Percentiles rank a stretch among this genome's conserved stretches.
Conservation (phyloP, 169 alveolate species). For the Plasmodium reichenowi region DNA sequence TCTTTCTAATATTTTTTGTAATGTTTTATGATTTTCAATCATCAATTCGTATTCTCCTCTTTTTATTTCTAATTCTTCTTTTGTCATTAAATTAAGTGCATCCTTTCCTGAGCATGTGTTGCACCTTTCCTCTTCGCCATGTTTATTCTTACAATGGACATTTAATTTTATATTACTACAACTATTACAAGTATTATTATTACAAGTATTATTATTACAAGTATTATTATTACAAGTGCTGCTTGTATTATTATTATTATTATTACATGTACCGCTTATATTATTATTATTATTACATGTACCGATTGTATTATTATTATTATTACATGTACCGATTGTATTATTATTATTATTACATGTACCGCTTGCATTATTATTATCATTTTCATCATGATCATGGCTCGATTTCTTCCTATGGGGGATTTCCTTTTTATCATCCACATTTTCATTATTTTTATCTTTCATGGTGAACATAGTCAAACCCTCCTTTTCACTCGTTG, state of each 20-base stretch:
- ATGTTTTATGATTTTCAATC: slow-evolving; percentile 84
- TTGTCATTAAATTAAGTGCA: not conserved
- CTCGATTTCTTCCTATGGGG: not conserved
- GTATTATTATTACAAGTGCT: too few species aligned
- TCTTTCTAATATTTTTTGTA: slow-evolving; percentile 90
- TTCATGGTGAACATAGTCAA: too few species aligned
- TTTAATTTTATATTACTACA: not conserved
- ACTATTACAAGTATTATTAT: too few species aligned
- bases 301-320: not conserved
- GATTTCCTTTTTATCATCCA: not conserved
- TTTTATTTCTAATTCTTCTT: slow-evolving; percentile 56
- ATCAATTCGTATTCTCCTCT: slow-evolving; percentile 64
- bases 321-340: too few species aligned
- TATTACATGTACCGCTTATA: not conserved
- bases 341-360: too few species aligned
- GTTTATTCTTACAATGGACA: too few species aligned
- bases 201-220: not conserved
- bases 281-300: not conserved
- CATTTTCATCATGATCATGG: not conserved
- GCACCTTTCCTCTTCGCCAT: not conserved
- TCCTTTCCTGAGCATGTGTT: not conserved
- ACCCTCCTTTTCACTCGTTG: too few species aligned
- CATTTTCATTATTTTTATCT: not conserved
- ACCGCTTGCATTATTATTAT: not conserved
- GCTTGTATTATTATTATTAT: too few species aligned